phyloP scores from a whole-genome alignment of 2,329 filamentous ascomycete species.

The Paecilomyces dactylethromorphus region DNA sequence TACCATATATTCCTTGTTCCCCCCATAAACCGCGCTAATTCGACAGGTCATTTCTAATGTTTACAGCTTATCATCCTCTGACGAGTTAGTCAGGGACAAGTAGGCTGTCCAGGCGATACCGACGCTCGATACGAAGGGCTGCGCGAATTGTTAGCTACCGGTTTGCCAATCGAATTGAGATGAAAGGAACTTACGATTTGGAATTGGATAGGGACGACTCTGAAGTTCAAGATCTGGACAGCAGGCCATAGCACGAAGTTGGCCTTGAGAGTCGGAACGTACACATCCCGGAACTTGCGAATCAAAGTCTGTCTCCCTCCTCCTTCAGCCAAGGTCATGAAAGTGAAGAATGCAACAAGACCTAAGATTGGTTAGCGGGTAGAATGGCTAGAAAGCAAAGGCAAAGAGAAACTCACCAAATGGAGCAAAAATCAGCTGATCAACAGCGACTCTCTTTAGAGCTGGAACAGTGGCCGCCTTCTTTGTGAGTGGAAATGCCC shows the following conservation, averaged over 20 bases:
- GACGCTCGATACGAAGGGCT: constrained; percentile 93
- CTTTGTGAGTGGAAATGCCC: constrained; percentile 78
- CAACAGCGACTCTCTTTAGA: constrained; percentile 82
- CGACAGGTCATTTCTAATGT: not conserved
- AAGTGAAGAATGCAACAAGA: constrained; percentile 84
- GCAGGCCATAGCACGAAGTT: constrained; percentile 94
- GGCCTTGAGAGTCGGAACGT: constrained; percentile 86
- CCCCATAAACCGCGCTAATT: not conserved
- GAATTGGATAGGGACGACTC: constrained; percentile 88
- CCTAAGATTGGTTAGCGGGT: constrained; percentile 36
- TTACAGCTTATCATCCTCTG: constrained; percentile 52
- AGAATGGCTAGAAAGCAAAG: constrained; percentile 1
- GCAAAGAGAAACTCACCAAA: constrained; percentile 51
- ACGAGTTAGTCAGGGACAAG: constrained; percentile 81
- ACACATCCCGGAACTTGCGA: constrained; percentile 88
- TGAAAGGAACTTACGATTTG: constrained; percentile 69
- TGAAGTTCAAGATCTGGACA: constrained; percentile 95
- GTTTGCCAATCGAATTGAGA: not conserved
- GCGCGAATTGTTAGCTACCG: constrained; percentile 2
- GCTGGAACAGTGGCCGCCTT: constrained; percentile 66
- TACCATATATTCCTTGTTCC: not conserved
- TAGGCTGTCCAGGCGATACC: constrained; percentile 98
- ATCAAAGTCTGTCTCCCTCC: constrained; percentile 72
- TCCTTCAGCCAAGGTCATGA: constrained; percentile 93
- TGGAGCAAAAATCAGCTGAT: constrained; percentile 90